Percentiles rank a stretch among this genome's conserved stretches.
Conservation (phyloP, 176 grass and related monocot genomes). For the Poa annua region DNA sequence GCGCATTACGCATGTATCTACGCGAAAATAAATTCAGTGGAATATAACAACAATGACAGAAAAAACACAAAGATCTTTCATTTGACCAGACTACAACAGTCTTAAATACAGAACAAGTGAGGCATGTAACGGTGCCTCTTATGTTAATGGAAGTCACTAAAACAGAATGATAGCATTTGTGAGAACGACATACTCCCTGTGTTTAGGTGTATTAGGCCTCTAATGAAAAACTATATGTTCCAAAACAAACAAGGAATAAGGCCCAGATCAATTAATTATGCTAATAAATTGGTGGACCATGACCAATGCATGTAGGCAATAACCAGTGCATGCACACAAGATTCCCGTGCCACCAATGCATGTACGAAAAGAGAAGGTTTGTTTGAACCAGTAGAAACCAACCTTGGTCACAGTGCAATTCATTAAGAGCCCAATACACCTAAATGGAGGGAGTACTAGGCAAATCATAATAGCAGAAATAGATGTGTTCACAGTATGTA, state of each 20-base stretch:
- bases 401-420: too few species aligned
- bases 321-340: too few species aligned
- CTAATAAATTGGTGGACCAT: too few species aligned
- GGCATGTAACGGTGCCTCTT: not conserved
- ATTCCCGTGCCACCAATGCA: too few species aligned
- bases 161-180: constrained; percentile 1
- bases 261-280: too few species aligned
- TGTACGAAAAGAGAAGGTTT: too few species aligned
- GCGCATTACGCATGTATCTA: constrained; percentile 17
- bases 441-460: not conserved
- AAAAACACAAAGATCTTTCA: not conserved
- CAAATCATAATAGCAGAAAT: not conserved
- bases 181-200: not conserved
- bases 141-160: constrained; percentile 16
- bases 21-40: not conserved
- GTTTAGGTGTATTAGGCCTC: too few species aligned
- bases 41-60: constrained; percentile 14
- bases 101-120: not conserved
- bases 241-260: too few species aligned
- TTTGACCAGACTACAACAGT: constrained; percentile 25
- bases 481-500: constrained; percentile 1
- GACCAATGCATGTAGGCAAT: too few species aligned
- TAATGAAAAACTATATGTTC: too few species aligned
- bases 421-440: too few species aligned
- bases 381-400: too few species aligned